These are phyloP conservation scores for Penicillium sp. DNA, from an alignment of 2,329 filamentous ascomycete genomes.

Conservation along the genomic window DNA sequence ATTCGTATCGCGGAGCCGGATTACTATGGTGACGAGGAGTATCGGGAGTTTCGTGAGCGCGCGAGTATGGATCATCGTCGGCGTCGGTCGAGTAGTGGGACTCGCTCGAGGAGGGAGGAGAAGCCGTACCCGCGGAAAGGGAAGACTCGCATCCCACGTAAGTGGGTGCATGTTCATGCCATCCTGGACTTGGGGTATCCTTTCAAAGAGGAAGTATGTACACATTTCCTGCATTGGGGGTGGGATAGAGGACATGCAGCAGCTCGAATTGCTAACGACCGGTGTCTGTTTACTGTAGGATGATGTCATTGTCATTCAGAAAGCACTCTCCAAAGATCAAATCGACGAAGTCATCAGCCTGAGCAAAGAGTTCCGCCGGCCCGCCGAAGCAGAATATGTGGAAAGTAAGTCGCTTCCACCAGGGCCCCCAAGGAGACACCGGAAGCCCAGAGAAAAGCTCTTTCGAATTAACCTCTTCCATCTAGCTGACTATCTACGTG, in stretches of 20 bases:
- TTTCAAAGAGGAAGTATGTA: slow-evolving; percentile 77
- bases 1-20: slow-evolving; percentile 69
- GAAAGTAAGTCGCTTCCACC: slow-evolving; percentile 34
- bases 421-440: neutral
- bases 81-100: slow-evolving; percentile 45
- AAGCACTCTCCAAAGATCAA: slow-evolving; percentile 83
- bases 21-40: slow-evolving; percentile 72
- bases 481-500: slow-evolving; percentile 28
- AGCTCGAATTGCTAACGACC: neutral
- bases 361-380: slow-evolving; percentile 63
- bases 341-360: slow-evolving; percentile 86
- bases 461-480: slow-evolving; percentile 2
- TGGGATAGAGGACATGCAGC: neutral
- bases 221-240: slow-evolving; percentile 1
- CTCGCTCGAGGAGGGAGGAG: slow-evolving; percentile 35
- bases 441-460: neutral
- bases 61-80: slow-evolving; percentile 55
- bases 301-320: slow-evolving; percentile 76
- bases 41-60: slow-evolving; percentile 65
- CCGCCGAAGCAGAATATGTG: slow-evolving; percentile 19
- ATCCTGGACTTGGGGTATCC: slow-evolving; percentile 84
- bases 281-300: slow-evolving; percentile 54
- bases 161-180: slow-evolving; percentile 76
- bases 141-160: slow-evolving; percentile 83
- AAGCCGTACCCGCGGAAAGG: slow-evolving; percentile 74